These are phyloP conservation scores for Pinus albicaulis DNA, from an alignment of 75 land plant genomes.

Conservation along the genomic window DNA sequence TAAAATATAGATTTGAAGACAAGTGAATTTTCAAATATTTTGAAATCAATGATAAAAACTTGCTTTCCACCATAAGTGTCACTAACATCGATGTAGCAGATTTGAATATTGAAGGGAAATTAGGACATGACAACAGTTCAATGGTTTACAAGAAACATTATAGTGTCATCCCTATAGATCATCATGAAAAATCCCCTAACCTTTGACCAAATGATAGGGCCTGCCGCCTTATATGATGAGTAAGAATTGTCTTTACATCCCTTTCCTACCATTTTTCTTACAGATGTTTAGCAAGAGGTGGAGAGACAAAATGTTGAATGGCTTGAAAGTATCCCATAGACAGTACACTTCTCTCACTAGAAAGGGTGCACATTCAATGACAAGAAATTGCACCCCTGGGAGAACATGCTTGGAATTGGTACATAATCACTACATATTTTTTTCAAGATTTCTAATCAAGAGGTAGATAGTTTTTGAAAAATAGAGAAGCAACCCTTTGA, in stretches of 20 bases:
- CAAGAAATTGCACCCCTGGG: constrained; percentile 6
- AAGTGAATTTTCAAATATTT: no score
- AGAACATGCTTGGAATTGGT: constrained; percentile 11
- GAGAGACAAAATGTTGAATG: constrained; percentile 28
- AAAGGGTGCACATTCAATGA: constrained; percentile 20
- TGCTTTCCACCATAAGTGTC: no score
- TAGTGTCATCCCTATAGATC: no score
- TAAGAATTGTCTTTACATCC: neutral
- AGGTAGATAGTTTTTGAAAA: constrained; percentile 48
- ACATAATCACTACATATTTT: constrained; percentile 11
- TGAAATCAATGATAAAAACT: no score
- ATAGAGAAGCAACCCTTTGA: constrained; percentile 56
- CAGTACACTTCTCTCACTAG: constrained; percentile 16
- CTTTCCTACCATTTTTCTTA: constrained; percentile 56
- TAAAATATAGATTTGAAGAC: no score
- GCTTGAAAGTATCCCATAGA: constrained; percentile 9
- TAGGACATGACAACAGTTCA: no score
- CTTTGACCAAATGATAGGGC: neutral
- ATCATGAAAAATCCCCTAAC: neutral
- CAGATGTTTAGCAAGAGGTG: constrained; percentile 53
- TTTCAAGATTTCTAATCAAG: constrained; percentile 29
- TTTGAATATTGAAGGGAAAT: no score
- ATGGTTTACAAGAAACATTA: no score
- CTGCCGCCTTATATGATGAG: neutral
- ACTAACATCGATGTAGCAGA: no score